Base-by-base conservation (phyloP, 371 early-diverging fungal species). In the Mucor irregularis region DNA sequence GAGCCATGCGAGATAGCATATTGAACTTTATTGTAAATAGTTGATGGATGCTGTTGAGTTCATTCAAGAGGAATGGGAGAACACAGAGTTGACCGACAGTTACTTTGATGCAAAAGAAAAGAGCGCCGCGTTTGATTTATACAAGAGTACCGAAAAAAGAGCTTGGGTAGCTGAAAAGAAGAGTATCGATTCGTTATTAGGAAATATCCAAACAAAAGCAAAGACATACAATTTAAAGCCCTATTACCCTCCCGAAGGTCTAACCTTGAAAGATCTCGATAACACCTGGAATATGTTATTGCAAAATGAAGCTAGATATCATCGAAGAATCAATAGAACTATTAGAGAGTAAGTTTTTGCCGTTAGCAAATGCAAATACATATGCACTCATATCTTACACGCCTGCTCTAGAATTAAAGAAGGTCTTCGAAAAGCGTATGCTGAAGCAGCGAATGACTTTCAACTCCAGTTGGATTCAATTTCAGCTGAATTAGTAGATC, bases 131-230 rank as follows among this genome's bases (percentile, higher is more conserved):
- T 96, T 97, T 68, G 83, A 81, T 44, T 63, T 77, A 25, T 96
- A 95, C 80, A 96, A 96, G 73, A 84, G 65, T 31, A 83, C 88
- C 2, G 68, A 77, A 17, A 96, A 96, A 72, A 82, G 97, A 17
- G 70, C 73, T 26, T 96, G 96, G 96, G 84, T 96, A 4, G 78
- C 89, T 45, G 96, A 95, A 62, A 93, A 94, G 59, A 87, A 89
- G 24, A 94, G 93, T 54, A 63, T 97, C 9, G 94, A 92, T 59
- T 83, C 90, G 4, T 68, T 96, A 37, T 76, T 96, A 43, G 91
- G 95, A 26, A 95, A 97, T 64, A 95, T 97, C 56, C 92, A 93
- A 58, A 96, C 94, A 24, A 97, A 96, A 76, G 81, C 94, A 13
- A 90, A 90, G 63, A 96, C 98, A 0, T 97, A 96, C 65, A 90